These are phyloP conservation scores for Penicillium concentricum DNA, from an alignment of 2,329 filamentous ascomycete genomes.

Conservation along the genomic window DNA sequence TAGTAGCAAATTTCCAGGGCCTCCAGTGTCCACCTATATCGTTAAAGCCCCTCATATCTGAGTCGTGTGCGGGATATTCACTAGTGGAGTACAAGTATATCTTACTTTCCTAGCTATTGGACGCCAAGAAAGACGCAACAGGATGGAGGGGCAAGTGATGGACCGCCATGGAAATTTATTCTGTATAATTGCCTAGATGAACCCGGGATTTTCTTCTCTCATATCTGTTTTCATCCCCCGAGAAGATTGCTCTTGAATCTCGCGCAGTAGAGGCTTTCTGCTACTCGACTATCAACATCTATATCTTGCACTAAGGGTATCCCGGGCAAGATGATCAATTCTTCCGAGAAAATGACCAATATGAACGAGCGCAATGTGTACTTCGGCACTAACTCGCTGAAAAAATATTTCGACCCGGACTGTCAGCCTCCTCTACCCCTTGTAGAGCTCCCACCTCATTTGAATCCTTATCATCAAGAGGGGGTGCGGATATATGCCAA, in stretches of 20 bases:
- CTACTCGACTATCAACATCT: not conserved
- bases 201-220: not conserved
- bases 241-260: not conserved
- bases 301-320: not conserved
- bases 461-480: constrained; percentile 59
- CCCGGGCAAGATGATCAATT: not conserved
- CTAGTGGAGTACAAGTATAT: constrained; percentile 4
- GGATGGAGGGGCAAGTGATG: constrained; percentile 1
- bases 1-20: constrained; percentile 1
- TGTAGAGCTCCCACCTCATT: constrained; percentile 57
- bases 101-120: constrained; percentile 4
- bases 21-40: constrained; percentile 1
- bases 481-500: constrained; percentile 64
- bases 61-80: not conserved
- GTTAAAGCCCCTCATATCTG: not conserved
- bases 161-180: not conserved
- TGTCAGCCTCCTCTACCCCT: constrained; percentile 58
- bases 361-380: constrained; percentile 54
- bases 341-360: constrained; percentile 22
- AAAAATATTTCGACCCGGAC: constrained; percentile 61
- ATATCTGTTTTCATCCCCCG: not conserved
- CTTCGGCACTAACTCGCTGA: constrained; percentile 56
- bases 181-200: constrained; percentile 9
- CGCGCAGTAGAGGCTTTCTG: not conserved
- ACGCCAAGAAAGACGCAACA: constrained; percentile 15